Base-by-base conservation (phyloP, 805 yeast species). In the Yamadazyma endophytica region DNA sequence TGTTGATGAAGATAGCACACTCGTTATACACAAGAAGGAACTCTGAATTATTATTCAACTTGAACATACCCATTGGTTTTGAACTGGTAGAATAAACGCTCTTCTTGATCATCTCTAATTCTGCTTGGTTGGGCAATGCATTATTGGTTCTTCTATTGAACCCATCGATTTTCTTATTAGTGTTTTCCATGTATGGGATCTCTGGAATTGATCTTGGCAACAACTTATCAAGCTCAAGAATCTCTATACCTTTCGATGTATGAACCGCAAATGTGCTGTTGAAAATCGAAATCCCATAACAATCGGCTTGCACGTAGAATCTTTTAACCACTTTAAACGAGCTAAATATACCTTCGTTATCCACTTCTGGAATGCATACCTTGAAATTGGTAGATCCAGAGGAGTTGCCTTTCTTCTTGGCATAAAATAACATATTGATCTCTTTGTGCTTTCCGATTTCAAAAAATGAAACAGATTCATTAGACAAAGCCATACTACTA, bases 361-460 rank as follows among this genome's bases (percentile, higher is more conserved):
- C 83, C n/a, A 73, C 60, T 22, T 68, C 68, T 16, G 77, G 79
- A 37, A 61, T 64, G 49, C 73, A 70, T 36, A 74, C 82, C 56
- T 70, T 81, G 67, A 75, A 80, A 54, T 43, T 59, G 29, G 68
- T 72, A 9, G 58, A 43, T 9, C 58, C 58, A 21, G 72, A 65
- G 7, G 40, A 35, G 46, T 65, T 56, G 32, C 61, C 68, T 53
- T 67, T 77, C 57, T 61, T 68, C 47, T 73, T 75, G 56, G 77
- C 74, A 53, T 68, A 73, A 46, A 70, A 74, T 35, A 79, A 54
- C 69, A 75, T 66, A 24, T 65, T 74, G 40, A 75, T 66, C 53
- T 75, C 77, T 36, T 77, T 69, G 49, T 88, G 86, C 18, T 67
- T 72, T 0, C 92, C 96, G 37, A 82, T 61, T 28, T 71, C 73